A percentile compares a stretch with the other conserved stretches of the same genome.
Evolutionary conservation across 306 rosid genomes (phyloP).

Genomic region (Prunus mume): DNA sequence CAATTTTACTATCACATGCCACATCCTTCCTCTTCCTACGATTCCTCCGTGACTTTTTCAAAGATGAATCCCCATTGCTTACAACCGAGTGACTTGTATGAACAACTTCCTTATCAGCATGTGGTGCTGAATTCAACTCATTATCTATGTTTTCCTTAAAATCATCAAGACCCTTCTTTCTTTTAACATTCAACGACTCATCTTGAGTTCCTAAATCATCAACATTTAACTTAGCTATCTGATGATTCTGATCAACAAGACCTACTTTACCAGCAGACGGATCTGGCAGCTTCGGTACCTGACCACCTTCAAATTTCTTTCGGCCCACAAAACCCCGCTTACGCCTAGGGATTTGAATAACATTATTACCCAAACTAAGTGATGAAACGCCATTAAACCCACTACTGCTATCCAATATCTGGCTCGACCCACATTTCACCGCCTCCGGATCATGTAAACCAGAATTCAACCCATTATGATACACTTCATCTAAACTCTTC

Average conservation of each 20-base stretch:
- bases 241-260: constrained; percentile 47
- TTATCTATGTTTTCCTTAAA: constrained; percentile 19
- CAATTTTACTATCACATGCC: constrained; percentile 33
- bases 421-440: constrained; percentile 39
- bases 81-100: constrained; percentile 35
- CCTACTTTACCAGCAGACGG: constrained; percentile 40
- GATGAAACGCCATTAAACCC: constrained; percentile 41
- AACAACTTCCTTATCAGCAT: constrained; percentile 20
- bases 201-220: constrained; percentile 36
- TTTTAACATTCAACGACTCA: constrained; percentile 18
- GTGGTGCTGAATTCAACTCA: constrained; percentile 22
- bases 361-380: constrained; percentile 45
- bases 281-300: constrained; percentile 31
- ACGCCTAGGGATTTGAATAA: constrained; percentile 69
- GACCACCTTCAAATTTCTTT: constrained; percentile 51
- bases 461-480: constrained; percentile 39
- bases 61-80: constrained; percentile 49
- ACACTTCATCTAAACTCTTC: constrained; percentile 46
- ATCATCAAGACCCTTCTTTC: constrained; percentile 15
- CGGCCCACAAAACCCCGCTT: constrained; percentile 75
- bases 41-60: constrained; percentile 48
- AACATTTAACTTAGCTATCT: constrained; percentile 35
- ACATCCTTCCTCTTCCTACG: constrained; percentile 41
- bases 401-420: constrained; percentile 43
- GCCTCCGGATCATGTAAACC: constrained; percentile 38